Evolutionary conservation across 2,329 filamentous ascomycete species (phyloP).

Genomic region (Stagonosporopsis vannaccii): DNA sequence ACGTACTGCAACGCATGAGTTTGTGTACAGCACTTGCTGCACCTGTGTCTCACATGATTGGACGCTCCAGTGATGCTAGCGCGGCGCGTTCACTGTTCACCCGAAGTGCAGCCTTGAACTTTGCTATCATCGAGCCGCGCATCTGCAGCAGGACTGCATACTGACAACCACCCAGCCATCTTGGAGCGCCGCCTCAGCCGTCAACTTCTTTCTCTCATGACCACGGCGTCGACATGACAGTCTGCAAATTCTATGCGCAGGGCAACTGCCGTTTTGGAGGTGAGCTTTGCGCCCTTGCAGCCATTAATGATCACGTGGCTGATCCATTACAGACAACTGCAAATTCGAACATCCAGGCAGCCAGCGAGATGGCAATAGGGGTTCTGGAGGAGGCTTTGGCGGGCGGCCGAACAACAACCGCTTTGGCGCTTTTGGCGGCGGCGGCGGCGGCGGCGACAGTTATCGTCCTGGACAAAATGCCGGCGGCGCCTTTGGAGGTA

Average conservation of each 20-base stretch:
- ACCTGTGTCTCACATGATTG: conserved; percentile 4
- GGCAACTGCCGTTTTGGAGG: conserved; percentile 72
- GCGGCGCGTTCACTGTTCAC: conserved; percentile 31
- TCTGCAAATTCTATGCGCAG: conserved; percentile 71
- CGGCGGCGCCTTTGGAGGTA: conserved; percentile 51
- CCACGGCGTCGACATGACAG: conserved; percentile 42
- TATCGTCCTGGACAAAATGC: conserved; percentile 39
- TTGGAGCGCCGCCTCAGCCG: conserved; percentile 3
- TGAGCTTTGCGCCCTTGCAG: conserved; percentile 44
- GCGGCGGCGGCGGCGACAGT: conserved; percentile 40
- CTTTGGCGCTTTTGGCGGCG: conserved; percentile 60
- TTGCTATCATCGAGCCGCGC: conserved; percentile 11
- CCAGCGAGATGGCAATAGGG: conserved; percentile 33
- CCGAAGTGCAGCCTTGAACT: conserved; percentile 15
- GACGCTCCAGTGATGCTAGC: conserved; percentile 23
- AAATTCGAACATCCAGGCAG: conserved; percentile 66
- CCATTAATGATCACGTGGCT: conserved; percentile 10
- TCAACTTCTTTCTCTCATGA: background rate
- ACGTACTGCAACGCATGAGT: conserved; percentile 17
- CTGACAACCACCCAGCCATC: conserved; percentile 26
- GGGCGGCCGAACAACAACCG: conserved; percentile 51
- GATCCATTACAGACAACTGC: conserved; percentile 60
- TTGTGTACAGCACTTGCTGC: conserved; percentile 14
- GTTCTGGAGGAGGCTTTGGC: conserved; percentile 35
- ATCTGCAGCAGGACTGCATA: conserved; percentile 12